Evolutionary conservation across 2,329 filamentous ascomycete genomes (phyloP).

Genomic region (Aspergillus flavus): DNA sequence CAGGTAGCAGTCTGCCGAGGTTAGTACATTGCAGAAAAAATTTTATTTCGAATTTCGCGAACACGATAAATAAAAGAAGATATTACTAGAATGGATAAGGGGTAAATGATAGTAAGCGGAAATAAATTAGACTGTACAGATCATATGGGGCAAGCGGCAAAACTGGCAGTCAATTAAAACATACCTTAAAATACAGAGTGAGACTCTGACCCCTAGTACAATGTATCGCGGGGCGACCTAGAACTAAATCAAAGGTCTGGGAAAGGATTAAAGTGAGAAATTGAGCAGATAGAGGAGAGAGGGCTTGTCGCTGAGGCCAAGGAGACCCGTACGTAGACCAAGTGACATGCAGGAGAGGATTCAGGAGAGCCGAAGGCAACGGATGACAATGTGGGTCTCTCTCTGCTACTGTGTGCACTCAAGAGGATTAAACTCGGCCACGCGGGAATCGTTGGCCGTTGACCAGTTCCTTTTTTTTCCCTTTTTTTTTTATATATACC

Average conservation of each 20-base stretch:
- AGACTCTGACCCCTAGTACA: not conserved
- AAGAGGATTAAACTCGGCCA: slow-evolving; percentile 8
- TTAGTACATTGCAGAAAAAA: not conserved
- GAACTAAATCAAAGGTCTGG: not conserved
- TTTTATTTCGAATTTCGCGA: not conserved
- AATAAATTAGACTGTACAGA: not conserved
- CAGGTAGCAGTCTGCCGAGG: not conserved
- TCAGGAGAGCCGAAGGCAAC: slow-evolving; percentile 13
- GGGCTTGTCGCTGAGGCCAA: not conserved
- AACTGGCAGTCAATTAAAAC: not conserved
- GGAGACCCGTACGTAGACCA: not conserved
- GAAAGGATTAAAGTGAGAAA: not conserved
- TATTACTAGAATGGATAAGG: not conserved
- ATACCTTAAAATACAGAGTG: not conserved
- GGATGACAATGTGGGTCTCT: slow-evolving; percentile 11
- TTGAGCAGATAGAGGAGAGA: not conserved
- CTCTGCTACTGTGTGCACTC: not conserved
- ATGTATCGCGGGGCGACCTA: not conserved
- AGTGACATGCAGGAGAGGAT: slow-evolving; percentile 11
- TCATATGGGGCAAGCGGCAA: not conserved
- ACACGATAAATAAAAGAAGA: not conserved
- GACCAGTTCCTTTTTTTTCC: not conserved
- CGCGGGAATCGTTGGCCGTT: slow-evolving; percentile 4
- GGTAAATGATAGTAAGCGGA: slow-evolving; percentile 1
- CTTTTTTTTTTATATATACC: not conserved